Evolutionary conservation across 106 monocot genomes (phyloP), one percentile per base, ranked within the genome.

Genomic region (Dioscorea zingiberensis): DNA sequence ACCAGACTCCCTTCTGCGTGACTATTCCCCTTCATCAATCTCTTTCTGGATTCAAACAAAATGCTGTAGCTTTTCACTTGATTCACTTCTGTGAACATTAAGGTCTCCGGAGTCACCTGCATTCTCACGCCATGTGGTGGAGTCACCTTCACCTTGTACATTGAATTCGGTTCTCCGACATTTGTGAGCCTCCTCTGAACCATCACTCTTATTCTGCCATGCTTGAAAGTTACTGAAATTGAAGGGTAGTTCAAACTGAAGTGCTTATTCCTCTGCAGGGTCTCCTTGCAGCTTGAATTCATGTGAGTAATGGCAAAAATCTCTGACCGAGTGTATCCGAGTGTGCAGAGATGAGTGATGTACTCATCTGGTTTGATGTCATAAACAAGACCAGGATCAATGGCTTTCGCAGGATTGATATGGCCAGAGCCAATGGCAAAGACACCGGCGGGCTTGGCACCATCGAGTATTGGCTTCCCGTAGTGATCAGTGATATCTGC

Each of bases 221-320:
- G 62, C 71, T 65, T 77, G 71, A 95, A 91, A 13, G 69, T 49
- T 7, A 91, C 76, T 13, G 87, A 64, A 13, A 95, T 78, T 10
- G 94, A 95, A 3, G 94, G 94, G 61, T 95, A 95, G 69, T 95
- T 95, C 22, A 95, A 78, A 62, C 68, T 77, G 80, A 87, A 85
- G n/a, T 26, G 7, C 44, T 48, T 79, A 53, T 80, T 76, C 27
- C 22, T 45, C 4, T 56, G 19, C 30, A 74, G 64, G 4, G 72
- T 30, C 4, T 69, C 64, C 14, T n/a, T 27, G 64, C 90, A 93
- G 71, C 71, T 85, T 44, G 60, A 54, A 64, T 83, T 83, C 12
- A 58, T 47, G 70, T 87, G 87, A 3, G 85, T 85, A 53, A 95
- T 81, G 55, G 78, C 74, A 62, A 77, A 83, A 27, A 95, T 78